These are phyloP conservation scores for Agrocybe pediades DNA, from an alignment of 768 basidiomycete species.

Conservation along the genomic window DNA sequence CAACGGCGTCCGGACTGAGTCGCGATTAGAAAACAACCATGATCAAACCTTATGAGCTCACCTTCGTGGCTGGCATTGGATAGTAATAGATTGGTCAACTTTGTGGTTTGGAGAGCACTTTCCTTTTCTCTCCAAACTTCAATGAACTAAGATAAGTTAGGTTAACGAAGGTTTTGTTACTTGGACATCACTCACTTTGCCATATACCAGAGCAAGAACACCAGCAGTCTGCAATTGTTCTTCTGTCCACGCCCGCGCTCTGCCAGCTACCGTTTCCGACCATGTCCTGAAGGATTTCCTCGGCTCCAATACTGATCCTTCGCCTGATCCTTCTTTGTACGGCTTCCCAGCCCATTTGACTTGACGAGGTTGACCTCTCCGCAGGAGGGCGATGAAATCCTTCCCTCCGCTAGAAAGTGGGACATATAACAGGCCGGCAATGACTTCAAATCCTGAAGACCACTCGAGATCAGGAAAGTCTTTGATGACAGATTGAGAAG, in stretches of 20 bases:
- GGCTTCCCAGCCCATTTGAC: constrained; percentile 84
- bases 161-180: not conserved
- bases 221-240: constrained; percentile 84
- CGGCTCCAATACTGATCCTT: constrained; percentile 57
- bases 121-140: constrained; percentile 88
- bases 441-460: constrained; percentile 57
- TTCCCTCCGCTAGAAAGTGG: constrained; percentile 72
- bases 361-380: constrained; percentile 72
- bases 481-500: constrained; percentile 62
- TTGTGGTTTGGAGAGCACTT: constrained; percentile 67
- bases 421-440: constrained; percentile 76
- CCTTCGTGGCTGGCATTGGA: constrained; percentile 87
- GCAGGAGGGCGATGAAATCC: constrained; percentile 81
- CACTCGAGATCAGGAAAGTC: constrained; percentile 76
- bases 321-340: constrained; percentile 39
- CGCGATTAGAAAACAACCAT: not conserved
- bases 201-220: constrained; percentile 77
- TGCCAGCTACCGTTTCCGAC: constrained; percentile 72
- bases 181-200: constrained; percentile 47
- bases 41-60: constrained; percentile 19
- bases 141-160: constrained; percentile 58
- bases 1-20: constrained; percentile 67
- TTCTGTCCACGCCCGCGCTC: constrained; percentile 74
- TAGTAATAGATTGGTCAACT: constrained; percentile 71
- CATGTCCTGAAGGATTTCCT: constrained; percentile 80